These are phyloP conservation scores for Tylopilus felleus DNA, from an alignment of 768 basidiomycete genomes.

Conservation along the genomic window DNA sequence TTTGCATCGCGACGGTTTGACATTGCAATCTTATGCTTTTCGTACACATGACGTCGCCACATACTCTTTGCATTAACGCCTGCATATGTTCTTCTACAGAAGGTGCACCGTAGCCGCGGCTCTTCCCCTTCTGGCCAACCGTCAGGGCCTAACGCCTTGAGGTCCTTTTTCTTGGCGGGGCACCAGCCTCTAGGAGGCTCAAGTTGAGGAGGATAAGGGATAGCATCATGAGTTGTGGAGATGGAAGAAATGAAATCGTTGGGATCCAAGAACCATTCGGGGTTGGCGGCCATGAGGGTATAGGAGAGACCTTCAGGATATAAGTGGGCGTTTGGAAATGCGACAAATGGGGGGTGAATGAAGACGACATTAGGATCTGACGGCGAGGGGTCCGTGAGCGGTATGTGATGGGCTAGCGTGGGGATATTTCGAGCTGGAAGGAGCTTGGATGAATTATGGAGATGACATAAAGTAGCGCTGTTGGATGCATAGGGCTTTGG, in stretches of 20 bases:
- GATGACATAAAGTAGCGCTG: slow-evolving; percentile 15
- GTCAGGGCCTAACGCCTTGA: slow-evolving; percentile 63
- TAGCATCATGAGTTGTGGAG: slow-evolving; percentile 47
- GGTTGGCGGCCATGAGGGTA: slow-evolving; percentile 66
- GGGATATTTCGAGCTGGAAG: slow-evolving; percentile 29
- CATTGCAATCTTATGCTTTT: slow-evolving; percentile 91
- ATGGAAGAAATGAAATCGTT: slow-evolving; percentile 54
- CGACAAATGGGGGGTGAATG: slow-evolving; percentile 69
- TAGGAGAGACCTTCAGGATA: slow-evolving; percentile 70
- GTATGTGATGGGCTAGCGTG: slow-evolving; percentile 43
- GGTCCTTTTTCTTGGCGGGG: slow-evolving; percentile 78
- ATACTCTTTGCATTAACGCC: slow-evolving; percentile 89
- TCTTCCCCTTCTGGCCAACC: slow-evolving; percentile 81
- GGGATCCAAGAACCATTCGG: slow-evolving; percentile 76
- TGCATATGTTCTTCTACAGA: slow-evolving; percentile 79
- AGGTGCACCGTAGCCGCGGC: slow-evolving; percentile 76
- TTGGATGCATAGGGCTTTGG: slow-evolving; percentile 60
- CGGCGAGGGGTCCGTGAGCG: slow-evolving; percentile 63
- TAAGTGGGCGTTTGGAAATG: slow-evolving; percentile 58
- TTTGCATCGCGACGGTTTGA: slow-evolving; percentile 73
- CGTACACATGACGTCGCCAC: slow-evolving; percentile 87
- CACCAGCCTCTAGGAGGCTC: slow-evolving; percentile 88
- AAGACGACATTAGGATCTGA: slow-evolving; percentile 66
- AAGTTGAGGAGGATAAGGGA: slow-evolving; percentile 70
- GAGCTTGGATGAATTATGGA: slow-evolving; percentile 25